Conservation (phyloP, 345 rosid species). For the Syzygium jambos region DNA sequence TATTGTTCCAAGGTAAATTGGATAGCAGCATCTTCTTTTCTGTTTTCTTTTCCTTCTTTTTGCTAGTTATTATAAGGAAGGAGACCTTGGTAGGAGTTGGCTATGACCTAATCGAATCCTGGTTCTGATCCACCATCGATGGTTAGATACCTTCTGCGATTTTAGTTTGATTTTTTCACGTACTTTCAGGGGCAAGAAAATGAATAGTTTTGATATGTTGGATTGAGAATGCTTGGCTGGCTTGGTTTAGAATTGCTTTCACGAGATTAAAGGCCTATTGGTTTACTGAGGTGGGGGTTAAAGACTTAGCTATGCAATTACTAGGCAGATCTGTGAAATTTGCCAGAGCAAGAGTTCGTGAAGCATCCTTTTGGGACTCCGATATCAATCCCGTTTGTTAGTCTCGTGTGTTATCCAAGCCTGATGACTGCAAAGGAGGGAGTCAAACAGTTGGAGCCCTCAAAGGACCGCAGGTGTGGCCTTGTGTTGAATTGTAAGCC, state of each 20-base stretch:
- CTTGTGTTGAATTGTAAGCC: no score
- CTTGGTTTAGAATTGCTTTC: not conserved
- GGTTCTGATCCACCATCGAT: rapidly evolving
- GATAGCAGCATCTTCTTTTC: not conserved
- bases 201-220: no score
- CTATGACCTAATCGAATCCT: not conserved
- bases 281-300: not conserved
- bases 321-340: not conserved
- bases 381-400: no score
- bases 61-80: not conserved
- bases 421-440: no score
- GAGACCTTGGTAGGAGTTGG: not conserved
- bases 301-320: not conserved
- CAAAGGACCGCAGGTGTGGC: no score
- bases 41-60: not conserved
- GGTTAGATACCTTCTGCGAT: not conserved
- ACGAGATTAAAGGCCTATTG: no score
- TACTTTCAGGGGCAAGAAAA: not conserved
- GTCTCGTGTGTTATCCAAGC: no score
- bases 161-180: rapidly evolving
- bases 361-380: not conserved
- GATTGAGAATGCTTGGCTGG: no score
- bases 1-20: not conserved
- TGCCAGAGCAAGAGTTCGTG: not conserved
- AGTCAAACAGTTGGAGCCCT: no score